phyloP scores from a whole-genome alignment of 192 early-diverging fungal species.

The Coemansia sp. region DNA sequence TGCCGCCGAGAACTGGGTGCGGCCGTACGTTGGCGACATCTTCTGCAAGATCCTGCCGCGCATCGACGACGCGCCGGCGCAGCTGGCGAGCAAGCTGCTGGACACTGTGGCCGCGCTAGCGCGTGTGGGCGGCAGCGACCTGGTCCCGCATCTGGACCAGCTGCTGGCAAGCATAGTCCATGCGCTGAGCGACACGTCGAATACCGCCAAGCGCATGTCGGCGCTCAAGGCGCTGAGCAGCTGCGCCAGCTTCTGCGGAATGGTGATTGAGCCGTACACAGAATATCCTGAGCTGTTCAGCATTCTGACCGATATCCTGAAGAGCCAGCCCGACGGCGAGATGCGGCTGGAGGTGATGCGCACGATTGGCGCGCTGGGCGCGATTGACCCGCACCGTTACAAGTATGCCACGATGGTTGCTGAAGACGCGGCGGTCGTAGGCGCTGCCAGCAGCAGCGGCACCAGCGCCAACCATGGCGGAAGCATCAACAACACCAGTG shows the following conservation, averaged over 20 bases:
- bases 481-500: background rate
- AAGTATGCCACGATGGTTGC: slow-evolving; percentile 2
- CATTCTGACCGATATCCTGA: slow-evolving; percentile 76
- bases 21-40: slow-evolving; percentile 91
- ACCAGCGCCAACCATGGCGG: background rate
- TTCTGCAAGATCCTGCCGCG: slow-evolving; percentile 82
- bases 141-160: slow-evolving; percentile 76
- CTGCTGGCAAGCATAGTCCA: slow-evolving; percentile 87
- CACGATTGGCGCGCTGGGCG: slow-evolving; percentile 90
- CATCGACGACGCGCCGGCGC: slow-evolving; percentile 71
- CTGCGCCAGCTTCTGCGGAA: slow-evolving; percentile 81
- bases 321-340: slow-evolving; percentile 69
- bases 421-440: background rate
- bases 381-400: slow-evolving; percentile 81
- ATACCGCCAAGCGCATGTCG: slow-evolving; percentile 77
- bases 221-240: slow-evolving; percentile 86
- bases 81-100: slow-evolving; percentile 54
- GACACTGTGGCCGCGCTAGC: slow-evolving; percentile 76
- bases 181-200: slow-evolving; percentile 85
- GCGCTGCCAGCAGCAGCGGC: background rate
- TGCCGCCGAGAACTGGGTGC: slow-evolving; percentile 79
- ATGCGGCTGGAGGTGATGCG: slow-evolving; percentile 86
- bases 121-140: slow-evolving; percentile 79
- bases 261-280: slow-evolving; percentile 90
- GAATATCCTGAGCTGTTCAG: slow-evolving; percentile 83